Conservation (phyloP, 768 basidiomycete species). For the Austroboletus festivus region DNA sequence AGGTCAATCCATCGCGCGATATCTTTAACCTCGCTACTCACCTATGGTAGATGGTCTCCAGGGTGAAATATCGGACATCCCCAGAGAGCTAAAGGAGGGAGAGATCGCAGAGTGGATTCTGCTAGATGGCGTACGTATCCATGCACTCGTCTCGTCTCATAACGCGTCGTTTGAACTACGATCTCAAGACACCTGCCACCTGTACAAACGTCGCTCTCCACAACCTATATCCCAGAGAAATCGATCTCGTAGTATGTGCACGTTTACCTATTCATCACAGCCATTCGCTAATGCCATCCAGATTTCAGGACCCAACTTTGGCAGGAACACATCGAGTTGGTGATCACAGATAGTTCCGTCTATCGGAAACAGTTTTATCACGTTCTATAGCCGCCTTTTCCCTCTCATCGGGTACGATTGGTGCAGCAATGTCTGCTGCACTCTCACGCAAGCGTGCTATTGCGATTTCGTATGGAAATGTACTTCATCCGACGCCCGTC, state of each 20-base stretch:
- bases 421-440: constrained; percentile 81
- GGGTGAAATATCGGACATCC: constrained; percentile 61
- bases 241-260: constrained; percentile 79
- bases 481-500: constrained; percentile 64
- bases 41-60: constrained; percentile 43
- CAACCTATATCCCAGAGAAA: constrained; percentile 79
- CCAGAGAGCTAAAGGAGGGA: constrained; percentile 68
- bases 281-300: constrained; percentile 24
- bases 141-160: constrained; percentile 23
- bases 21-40: neutral
- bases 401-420: constrained; percentile 89
- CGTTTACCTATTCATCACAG: neutral
- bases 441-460: constrained; percentile 72
- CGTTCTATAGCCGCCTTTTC: constrained; percentile 67
- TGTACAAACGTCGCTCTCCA: constrained; percentile 89
- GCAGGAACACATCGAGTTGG: constrained; percentile 78
- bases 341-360: constrained; percentile 3
- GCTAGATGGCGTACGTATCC: constrained; percentile 63
- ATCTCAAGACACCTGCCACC: constrained; percentile 76
- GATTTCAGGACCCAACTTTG: constrained; percentile 86
- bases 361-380: constrained; percentile 1
- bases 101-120: constrained; percentile 92
- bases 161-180: constrained; percentile 2
- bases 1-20: constrained; percentile 29
- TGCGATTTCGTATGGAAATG: constrained; percentile 84